Percentiles rank a stretch among this genome's conserved stretches.
Conservation (phyloP, 495 filamentous ascomycete species). For the Oleoguttula mirabilis region DNA sequence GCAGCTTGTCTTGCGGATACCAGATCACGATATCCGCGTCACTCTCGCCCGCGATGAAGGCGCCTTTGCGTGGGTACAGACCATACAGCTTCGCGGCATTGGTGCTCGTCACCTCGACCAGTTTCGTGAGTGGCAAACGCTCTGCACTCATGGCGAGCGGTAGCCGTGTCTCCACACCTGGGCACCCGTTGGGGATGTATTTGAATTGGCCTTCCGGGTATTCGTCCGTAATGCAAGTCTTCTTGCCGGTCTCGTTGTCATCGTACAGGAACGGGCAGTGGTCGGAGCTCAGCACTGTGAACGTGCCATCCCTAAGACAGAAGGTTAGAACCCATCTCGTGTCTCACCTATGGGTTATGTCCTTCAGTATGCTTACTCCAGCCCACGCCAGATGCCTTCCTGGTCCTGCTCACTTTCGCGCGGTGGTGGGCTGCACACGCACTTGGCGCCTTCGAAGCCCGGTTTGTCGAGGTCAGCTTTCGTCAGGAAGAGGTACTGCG, state of each 20-base stretch:
- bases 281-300: slow-evolving; percentile 40
- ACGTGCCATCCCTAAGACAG: slow-evolving; percentile 38
- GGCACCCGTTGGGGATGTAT: slow-evolving; percentile 46
- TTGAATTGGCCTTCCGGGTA: slow-evolving; percentile 37
- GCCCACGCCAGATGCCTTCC: slow-evolving; percentile 24
- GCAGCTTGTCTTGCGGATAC: slow-evolving; percentile 36
- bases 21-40: slow-evolving; percentile 43
- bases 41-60: slow-evolving; percentile 39
- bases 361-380: no score
- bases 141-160: slow-evolving; percentile 33
- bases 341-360: no score
- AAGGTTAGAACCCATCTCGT: no score
- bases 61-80: slow-evolving; percentile 42
- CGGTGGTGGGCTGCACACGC: slow-evolving; percentile 24
- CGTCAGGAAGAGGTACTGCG: slow-evolving; percentile 50
- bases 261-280: slow-evolving; percentile 44
- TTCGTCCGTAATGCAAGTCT: slow-evolving; percentile 32
- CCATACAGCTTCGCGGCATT: slow-evolving; percentile 51
- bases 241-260: slow-evolving; percentile 36
- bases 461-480: slow-evolving; percentile 37
- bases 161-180: slow-evolving; percentile 46
- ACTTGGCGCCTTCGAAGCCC: slow-evolving; percentile 36
- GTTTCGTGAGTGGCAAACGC: slow-evolving; percentile 38
- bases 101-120: slow-evolving; percentile 45
- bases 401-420: slow-evolving; percentile 22